Conservation (phyloP, 2,329 filamentous ascomycete genomes). For the Exophiala aquamarina region DNA sequence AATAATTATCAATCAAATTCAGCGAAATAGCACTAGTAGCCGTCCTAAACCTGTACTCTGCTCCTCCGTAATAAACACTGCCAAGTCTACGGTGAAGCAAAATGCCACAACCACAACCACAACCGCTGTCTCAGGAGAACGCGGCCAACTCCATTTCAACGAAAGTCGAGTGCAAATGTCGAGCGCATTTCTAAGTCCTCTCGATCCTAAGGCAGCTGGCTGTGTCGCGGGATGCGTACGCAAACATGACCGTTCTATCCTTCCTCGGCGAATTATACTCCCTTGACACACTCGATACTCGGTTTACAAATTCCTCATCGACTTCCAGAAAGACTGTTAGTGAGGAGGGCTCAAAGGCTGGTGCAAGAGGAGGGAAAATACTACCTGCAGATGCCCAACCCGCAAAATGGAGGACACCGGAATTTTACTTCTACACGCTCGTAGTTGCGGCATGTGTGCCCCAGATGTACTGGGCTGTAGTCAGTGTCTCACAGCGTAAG, state of each 20-base stretch:
- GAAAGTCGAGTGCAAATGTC: no score
- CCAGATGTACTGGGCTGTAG: slow-evolving; percentile 87
- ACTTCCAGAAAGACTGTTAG: slow-evolving; percentile 63
- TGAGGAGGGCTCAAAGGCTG: slow-evolving; percentile 41
- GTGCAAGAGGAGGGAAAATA: slow-evolving; percentile 29
- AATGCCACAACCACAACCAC: no score
- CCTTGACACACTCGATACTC: slow-evolving; percentile 68
- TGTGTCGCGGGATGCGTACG: slow-evolving; percentile 4
- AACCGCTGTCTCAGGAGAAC: no score
- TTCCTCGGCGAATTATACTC: slow-evolving; percentile 59
- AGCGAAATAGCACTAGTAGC: no score
- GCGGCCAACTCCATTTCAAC: no score
- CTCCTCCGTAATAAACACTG: no score
- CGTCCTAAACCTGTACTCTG: no score
- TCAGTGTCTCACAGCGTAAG: slow-evolving; percentile 79
- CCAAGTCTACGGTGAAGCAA: no score
- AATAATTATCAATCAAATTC: no score
- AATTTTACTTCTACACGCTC: slow-evolving; percentile 80
- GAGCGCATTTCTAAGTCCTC: no score
- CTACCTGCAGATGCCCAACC: slow-evolving; percentile 50
- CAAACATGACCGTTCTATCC: slow-evolving; percentile 19
- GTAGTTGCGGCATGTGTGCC: slow-evolving; percentile 68
- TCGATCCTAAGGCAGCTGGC: no score
- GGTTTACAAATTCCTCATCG: slow-evolving; percentile 69
- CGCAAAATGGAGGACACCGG: slow-evolving; percentile 79